phyloP scores from a whole-genome alignment of 441 rosid species.

The Syzygium malaccense region DNA sequence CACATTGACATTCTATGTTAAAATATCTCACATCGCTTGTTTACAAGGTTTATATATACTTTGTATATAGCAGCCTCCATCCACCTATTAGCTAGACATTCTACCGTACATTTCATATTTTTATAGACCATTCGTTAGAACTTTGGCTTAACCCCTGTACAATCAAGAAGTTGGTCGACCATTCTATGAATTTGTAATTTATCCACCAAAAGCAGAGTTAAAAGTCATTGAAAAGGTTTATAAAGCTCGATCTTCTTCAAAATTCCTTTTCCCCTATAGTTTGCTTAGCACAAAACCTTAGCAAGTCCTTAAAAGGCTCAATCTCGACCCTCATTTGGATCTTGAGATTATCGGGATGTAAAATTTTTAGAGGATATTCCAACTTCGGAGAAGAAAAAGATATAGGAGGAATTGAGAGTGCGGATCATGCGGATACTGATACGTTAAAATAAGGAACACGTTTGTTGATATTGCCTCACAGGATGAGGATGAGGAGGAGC shows the following conservation, averaged over 20 bases:
- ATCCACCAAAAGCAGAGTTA: background rate
- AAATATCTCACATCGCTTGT: background rate
- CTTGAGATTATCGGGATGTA: no score
- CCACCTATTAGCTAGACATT: background rate
- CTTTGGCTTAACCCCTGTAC: background rate
- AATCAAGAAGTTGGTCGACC: background rate
- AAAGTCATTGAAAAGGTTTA: background rate
- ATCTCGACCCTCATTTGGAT: no score
- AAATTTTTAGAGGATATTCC: no score
- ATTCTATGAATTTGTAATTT: background rate
- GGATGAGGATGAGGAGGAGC: no score
- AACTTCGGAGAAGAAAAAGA: no score
- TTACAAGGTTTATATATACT: background rate
- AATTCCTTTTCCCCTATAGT: background rate
- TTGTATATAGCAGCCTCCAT: background rate
- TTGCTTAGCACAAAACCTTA: no score
- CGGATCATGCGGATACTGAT: fast-evolving
- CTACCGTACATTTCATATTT: background rate
- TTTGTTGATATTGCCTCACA: no score
- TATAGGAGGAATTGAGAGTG: no score
- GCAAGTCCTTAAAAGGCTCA: no score
- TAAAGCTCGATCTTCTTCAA: background rate
- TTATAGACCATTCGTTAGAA: background rate
- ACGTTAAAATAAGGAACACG: no score
- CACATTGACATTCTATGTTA: background rate